These are phyloP conservation scores for Kodamaea laetipori DNA, from an alignment of 805 yeast genomes.

Conservation along the genomic window DNA sequence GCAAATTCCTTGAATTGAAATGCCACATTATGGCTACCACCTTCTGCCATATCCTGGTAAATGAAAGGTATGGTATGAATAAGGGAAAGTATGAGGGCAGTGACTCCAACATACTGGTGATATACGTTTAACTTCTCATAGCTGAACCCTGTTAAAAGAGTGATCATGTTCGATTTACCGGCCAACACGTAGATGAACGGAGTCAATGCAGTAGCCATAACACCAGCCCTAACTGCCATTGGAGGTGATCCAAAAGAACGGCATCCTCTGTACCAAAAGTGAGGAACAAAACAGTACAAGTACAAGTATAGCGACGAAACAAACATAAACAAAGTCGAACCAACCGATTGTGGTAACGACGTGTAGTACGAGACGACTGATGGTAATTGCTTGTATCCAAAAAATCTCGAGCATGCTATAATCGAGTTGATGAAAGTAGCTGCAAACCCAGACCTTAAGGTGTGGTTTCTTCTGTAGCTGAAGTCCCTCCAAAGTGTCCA, in stretches of 20 bases:
- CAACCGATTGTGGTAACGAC: conserved; percentile 41
- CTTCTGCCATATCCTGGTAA: conserved; percentile 47
- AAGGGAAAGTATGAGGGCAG: conserved; percentile 44
- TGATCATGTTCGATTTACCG: conserved; percentile 54
- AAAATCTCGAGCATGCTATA: conserved; percentile 34
- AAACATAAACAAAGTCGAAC: conserved; percentile 38
- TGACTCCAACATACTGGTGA: conserved; percentile 51
- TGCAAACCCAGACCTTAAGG: conserved; percentile 6
- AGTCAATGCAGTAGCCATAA: conserved; percentile 50
- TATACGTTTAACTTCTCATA: conserved; percentile 56
- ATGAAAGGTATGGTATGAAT: conserved; percentile 56
- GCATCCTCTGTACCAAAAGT: conserved; percentile 53
- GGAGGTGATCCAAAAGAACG: conserved; percentile 62
- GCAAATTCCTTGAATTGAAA: conserved; percentile 22
- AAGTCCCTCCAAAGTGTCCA: conserved; percentile 30
- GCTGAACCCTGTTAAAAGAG: conserved; percentile 52
- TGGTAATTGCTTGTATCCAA: conserved; percentile 39
- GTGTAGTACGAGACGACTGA: conserved; percentile 24
- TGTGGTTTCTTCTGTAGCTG: conserved; percentile 15
- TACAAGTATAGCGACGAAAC: conserved; percentile 34
- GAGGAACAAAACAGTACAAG: conserved; percentile 47
- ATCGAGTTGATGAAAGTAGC: conserved; percentile 29
- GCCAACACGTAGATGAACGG: conserved; percentile 53
- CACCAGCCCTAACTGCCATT: conserved; percentile 53
- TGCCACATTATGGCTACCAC: conserved; percentile 40